phyloP scores from a whole-genome alignment of 768 basidiomycete species.

The Dendrothele bispora region DNA sequence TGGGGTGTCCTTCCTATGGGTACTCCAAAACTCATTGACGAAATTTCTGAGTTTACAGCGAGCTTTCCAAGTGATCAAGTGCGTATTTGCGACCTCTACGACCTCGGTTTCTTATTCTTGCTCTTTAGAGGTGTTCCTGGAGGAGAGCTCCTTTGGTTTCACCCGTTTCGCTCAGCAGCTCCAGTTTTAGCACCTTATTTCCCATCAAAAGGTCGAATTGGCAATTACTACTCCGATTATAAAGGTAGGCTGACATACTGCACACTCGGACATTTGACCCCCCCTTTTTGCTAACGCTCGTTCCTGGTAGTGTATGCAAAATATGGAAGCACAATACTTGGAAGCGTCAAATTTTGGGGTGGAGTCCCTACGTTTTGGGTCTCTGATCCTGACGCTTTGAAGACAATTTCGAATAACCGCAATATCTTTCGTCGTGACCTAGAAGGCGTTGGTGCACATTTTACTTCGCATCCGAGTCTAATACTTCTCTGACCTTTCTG shows the following conservation, averaged over 20 bases:
- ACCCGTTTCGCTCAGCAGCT: conserved; percentile 5
- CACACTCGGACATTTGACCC: too few relatives aligned
- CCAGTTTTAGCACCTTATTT: conserved; percentile 6
- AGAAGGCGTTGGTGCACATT: conserved; percentile 33
- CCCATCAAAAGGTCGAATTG: background rate
- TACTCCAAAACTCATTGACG: too few relatives aligned
- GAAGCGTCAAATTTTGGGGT: conserved; percentile 31
- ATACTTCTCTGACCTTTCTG: background rate
- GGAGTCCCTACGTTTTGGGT: conserved; percentile 38
- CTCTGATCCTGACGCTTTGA: conserved; percentile 43
- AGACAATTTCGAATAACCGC: conserved; percentile 30
- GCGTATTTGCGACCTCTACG: too few relatives aligned
- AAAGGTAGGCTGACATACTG: background rate
- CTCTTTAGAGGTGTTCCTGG: conserved; percentile 3
- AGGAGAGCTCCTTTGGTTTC: conserved; percentile 3
- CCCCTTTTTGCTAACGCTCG: background rate
- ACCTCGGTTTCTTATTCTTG: too few relatives aligned
- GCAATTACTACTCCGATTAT: conserved; percentile 7
- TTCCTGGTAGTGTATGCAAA: conserved; percentile 32
- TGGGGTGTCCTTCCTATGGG: too few relatives aligned
- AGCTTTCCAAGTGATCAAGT: too few relatives aligned
- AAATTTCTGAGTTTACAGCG: too few relatives aligned
- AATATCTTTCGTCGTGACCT: conserved; percentile 40
- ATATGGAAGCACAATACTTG: conserved; percentile 38
- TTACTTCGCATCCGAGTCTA: background rate